Conservation (phyloP, 257 asterid genomes). For the Solanum acaule region DNA sequence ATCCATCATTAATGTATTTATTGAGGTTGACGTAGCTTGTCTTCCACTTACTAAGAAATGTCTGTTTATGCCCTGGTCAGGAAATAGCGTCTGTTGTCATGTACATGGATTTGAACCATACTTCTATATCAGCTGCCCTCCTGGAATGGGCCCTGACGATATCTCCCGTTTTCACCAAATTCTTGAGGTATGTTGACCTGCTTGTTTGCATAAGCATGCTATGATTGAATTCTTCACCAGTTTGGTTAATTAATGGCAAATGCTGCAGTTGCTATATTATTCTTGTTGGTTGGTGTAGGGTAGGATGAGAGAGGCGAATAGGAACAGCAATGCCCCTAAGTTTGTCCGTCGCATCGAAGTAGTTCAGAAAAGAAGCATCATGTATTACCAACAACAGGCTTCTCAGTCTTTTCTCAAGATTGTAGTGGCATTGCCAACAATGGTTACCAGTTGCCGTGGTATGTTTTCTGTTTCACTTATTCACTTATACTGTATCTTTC, state of each 20-base stretch:
- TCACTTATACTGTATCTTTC: not conserved
- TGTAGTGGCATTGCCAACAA: constrained; percentile 93
- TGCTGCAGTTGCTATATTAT: not conserved
- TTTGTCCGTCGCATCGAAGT: constrained; percentile 73
- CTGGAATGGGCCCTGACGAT: constrained; percentile 98
- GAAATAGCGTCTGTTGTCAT: constrained; percentile 87
- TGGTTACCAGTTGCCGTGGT: constrained; percentile 98
- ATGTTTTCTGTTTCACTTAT: constrained; percentile 8
- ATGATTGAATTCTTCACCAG: not conserved
- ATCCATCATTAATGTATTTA: not conserved
- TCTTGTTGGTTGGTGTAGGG: constrained; percentile 33
- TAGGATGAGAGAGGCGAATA: constrained; percentile 73
- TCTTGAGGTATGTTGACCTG: constrained; percentile 57
- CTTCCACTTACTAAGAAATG: not conserved
- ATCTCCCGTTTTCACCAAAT: constrained; percentile 77
- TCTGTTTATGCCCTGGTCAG: constrained; percentile 33
- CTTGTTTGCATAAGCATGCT: not conserved
- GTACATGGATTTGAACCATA: constrained; percentile 98
- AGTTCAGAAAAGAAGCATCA: constrained; percentile 80
- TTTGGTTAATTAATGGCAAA: constrained; percentile 1
- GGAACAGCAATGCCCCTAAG: constrained; percentile 58
- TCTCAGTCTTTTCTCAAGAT: constrained; percentile 84
- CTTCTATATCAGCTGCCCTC: constrained; percentile 81
- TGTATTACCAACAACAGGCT: constrained; percentile 79
- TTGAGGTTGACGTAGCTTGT: not conserved